Base-by-base conservation (phyloP, 75 land plant genomes). In the Picea sitchensis region DNA sequence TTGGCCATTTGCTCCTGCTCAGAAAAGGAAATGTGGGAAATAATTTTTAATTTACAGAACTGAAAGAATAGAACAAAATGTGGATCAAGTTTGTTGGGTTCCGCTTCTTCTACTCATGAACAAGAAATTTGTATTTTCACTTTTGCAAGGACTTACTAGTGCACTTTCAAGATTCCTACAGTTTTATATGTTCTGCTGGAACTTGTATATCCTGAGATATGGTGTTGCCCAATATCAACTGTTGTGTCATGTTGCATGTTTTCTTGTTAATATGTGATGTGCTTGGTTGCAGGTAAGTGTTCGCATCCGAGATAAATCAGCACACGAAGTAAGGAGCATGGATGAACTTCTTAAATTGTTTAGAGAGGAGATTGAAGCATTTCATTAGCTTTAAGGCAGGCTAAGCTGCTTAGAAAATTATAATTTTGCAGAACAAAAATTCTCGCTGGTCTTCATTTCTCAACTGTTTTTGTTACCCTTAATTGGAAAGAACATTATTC, bases 231-330 rank as follows among this genome's bases (percentile, higher is more conserved):
- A 20, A 4, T 18, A 20, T 18, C 8, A 2, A 20, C 23, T 20
- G 21, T 21, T 20, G 23, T 1, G 26, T 36, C 65, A 21, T 36
- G 56, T 23, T 65, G n/a, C 59, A 23, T 34, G 2, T 5, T 65
- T 5, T 14, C 21, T 17, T 4, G 12, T 56, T 57, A 26, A 34
- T 72, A 17, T 30, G 34, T 41, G 23, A 15, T 30, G 18, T 62
- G 8, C 47, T 76, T 76, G 75, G 20, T 32, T 44, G 62, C 86
- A 95, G 98, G 98, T 95, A 31, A 92, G 88, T 83, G 93, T 95
- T 11, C 94, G 98, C 44, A 86, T 86, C 7, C 87, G 98, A 67
- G 95, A 93, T 75, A 83, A 89, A 58, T 76, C 64, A 11, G 90
- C 86, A 34, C 90, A 87, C 75, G 80, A 77, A 31, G 84, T 80